Base-by-base conservation (phyloP, 306 rosid genomes). In the Purshia tridentata region DNA sequence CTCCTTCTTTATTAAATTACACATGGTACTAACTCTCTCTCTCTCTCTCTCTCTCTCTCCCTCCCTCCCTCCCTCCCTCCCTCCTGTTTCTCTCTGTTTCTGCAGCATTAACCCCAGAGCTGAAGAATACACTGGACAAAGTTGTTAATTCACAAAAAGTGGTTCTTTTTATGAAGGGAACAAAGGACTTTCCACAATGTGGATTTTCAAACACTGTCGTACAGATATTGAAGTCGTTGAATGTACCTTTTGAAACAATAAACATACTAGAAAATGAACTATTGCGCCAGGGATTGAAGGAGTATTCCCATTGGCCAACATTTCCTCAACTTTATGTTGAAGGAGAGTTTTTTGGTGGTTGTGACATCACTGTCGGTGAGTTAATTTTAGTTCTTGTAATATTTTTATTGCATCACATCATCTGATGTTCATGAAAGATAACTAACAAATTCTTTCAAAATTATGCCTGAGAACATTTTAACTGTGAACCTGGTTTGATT, bases 281-380 rank as follows among this genome's bases (percentile, higher is more conserved):
- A 0, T 47, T 94, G 73, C 96, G 97, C 54, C 99, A 83, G 75
- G 97, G 91, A 46, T 71, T 94, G 73, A 91, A 91, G 83, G 93
- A 91, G 82, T 94, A 94, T 77, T 82, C 93, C 52, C 87, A 52
- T 73, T 94, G 97, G 97, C 99, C 99, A 57, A 94, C 99, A 62
- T 94, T 94, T 81, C 99, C 99, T 78, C 99, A 91, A 69, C 93
- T 94, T 52, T 94, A 91, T 77, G 82, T 94, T 48, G 99, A 91
- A 3, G 99, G 99, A 81, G 97, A 94, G 85, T 94, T 94, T 76
- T 89, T 94, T 67, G 99, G 99, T 73, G 99, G 99, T 59, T 91
- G 97, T 79, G 99, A 94, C 84, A 91, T 94, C 84, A 90, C 99
- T 72, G 85, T 94, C 48, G 99, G 99, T 94, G 84, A 78, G 97